These are phyloP conservation scores for Candida stauntonica DNA, from an alignment of 805 yeast genomes.

Conservation along the genomic window DNA sequence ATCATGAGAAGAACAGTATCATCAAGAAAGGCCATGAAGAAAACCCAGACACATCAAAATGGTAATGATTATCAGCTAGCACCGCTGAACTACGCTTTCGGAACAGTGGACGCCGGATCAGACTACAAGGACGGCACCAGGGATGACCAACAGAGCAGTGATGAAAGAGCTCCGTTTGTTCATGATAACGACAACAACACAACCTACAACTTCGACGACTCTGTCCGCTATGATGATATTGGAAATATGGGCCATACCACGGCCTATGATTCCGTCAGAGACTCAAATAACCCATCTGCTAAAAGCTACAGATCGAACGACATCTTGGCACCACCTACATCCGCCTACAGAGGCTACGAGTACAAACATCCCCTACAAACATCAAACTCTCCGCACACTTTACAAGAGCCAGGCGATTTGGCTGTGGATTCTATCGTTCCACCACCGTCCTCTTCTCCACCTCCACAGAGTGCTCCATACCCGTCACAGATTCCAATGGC, in stretches of 20 bases:
- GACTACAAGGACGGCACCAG: slow-evolving; percentile 9
- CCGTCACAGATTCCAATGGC: slow-evolving; percentile 15
- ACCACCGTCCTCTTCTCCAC: too few relatives aligned
- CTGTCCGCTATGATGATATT: slow-evolving; percentile 16
- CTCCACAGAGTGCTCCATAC: slow-evolving; percentile 19
- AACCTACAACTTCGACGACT: slow-evolving; percentile 13
- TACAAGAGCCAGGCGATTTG: not conserved
- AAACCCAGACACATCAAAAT: slow-evolving; percentile 8
- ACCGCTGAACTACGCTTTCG: slow-evolving; percentile 25
- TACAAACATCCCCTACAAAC: slow-evolving; percentile 6
- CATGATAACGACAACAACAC: slow-evolving; percentile 12
- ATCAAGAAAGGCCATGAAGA: slow-evolving; percentile 23
- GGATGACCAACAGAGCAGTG: slow-evolving; percentile 19
- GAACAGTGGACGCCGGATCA: slow-evolving; percentile 26
- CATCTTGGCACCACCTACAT: slow-evolving; percentile 19
- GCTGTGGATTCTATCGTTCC: too few relatives aligned
- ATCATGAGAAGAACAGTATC: slow-evolving; percentile 65
- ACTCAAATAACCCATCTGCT: slow-evolving; percentile 9
- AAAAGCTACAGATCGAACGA: slow-evolving; percentile 13
- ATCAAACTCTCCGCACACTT: not conserved
- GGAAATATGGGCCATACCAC: slow-evolving; percentile 18
- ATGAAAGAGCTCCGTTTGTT: slow-evolving; percentile 19
- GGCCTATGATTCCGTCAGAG: slow-evolving; percentile 22
- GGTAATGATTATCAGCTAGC: slow-evolving; percentile 24
- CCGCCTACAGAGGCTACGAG: slow-evolving; percentile 22